Base-by-base conservation (phyloP, 345 rosid species). In the Hevea brasiliensis region DNA sequence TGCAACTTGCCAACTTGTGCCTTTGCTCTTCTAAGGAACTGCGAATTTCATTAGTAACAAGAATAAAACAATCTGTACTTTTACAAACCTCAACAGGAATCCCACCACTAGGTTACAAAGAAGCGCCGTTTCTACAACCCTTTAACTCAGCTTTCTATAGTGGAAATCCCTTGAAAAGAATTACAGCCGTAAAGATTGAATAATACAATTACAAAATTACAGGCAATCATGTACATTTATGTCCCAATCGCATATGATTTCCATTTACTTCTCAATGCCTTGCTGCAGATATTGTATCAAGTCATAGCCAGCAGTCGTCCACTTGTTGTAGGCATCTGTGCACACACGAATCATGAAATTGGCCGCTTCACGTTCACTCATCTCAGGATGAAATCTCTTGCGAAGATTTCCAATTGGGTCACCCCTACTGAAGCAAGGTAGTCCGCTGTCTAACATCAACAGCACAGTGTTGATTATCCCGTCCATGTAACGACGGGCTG, bases 321-420 rank as follows among this genome's bases (percentile, higher is more conserved):
- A 93, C 68, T 93, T 90, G 87, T 96, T 93, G 84, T 93, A 93
- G 8, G 99, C 95, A n/a, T 96, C 99, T 1, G 85, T 85, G 80
- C 97, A 96, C 0, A 88, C 92, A 23, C 78, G 84, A 57, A 81
- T 91, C 99, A 96, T 96, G 84, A 89, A 93, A 70, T 79, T 89
- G 68, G 98, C 99, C 4, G 99, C 99, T 85, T 90, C 99, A 1
- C 98, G 93, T 71, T 96, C 99, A 8, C 86, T 90, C 99, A 91
- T 89, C 81, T 93, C 97, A 0, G 99, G 99, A 75, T 84, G 94
- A 72, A 96, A 93, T 81, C 99, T 90, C 84, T 91, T 96, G 61
- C 98, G 93, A n/a, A 93, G 90, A 77, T 96, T 96, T 45, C 93
- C 95, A 1, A 96, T 96, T 56, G 98, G 97, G 61, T 96, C 98